A percentile compares a stretch with the other conserved stretches of the same genome.
Evolutionary conservation across 2,329 filamentous ascomycete species (phyloP).

Genomic region (Trichoderma koningiopsis): DNA sequence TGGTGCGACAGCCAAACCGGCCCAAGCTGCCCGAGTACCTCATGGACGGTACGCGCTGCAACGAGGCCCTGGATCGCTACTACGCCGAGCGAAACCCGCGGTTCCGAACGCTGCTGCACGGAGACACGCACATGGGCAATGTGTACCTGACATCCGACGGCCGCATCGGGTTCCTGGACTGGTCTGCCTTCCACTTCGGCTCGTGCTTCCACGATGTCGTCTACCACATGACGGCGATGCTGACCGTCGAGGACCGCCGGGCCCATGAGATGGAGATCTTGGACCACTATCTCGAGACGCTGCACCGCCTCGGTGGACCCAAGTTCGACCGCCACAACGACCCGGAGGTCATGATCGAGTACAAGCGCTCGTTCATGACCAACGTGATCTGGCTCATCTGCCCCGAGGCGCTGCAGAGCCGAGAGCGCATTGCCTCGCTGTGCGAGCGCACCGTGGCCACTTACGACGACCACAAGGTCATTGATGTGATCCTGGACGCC

Average conservation of each 20-base stretch:
- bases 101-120: slow-evolving; percentile 8
- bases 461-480: slow-evolving; percentile 16
- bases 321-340: slow-evolving; percentile 19
- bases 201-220: slow-evolving; percentile 20
- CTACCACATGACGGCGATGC: slow-evolving; percentile 19
- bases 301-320: slow-evolving; percentile 13
- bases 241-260: slow-evolving; percentile 7
- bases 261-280: slow-evolving; percentile 14
- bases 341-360: slow-evolving; percentile 15
- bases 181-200: slow-evolving; percentile 16
- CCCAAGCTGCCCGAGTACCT: slow-evolving; percentile 12
- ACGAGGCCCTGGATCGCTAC: slow-evolving; percentile 9
- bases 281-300: slow-evolving; percentile 11
- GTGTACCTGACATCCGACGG: slow-evolving; percentile 9
- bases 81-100: slow-evolving; percentile 13
- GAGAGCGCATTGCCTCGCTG: neutral
- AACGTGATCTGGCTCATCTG: slow-evolving; percentile 17
- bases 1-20: slow-evolving; percentile 2
- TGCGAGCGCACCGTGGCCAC: slow-evolving; percentile 11
- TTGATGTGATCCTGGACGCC: slow-evolving; percentile 11
- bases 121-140: slow-evolving; percentile 11
- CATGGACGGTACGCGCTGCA: slow-evolving; percentile 14
- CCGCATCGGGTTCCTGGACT: slow-evolving; percentile 11
- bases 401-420: slow-evolving; percentile 2
- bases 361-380: slow-evolving; percentile 13